Base-by-base conservation (phyloP, 1,139 yeast species). In the Kodamaea fungicola region DNA sequence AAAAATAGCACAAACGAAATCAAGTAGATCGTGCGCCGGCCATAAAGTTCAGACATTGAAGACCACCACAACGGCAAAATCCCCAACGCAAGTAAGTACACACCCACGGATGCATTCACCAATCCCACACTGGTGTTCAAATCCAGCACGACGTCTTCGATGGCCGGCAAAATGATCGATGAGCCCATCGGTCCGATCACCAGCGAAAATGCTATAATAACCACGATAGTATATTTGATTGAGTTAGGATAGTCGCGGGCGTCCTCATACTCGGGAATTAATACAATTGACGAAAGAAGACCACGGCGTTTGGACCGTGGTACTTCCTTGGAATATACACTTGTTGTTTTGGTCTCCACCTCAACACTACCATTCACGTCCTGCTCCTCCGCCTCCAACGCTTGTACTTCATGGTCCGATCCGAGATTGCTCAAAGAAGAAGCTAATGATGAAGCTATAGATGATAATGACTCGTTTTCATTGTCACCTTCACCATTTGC, bases 121-220 rank as follows among this genome's bases (percentile, higher is more conserved):
- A 76, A 67, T 21, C 80, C 64, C 2, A 71, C 72, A 4, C 76
- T 53, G 0, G 95, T 82, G 35, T 81, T 34, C 25, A 86, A 64
- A 22, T 76, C 78, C 0, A 43, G 42, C 4, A 74, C 74, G 30
- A 87, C 74, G 41, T 80, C 76, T 33, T 76, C 75, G 32, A 86
- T 76, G 0, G 94, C 94, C 0, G 96, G 96, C 37, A 85, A 72
- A 57, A 87, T 70, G 42, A 88, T 84, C 1, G 92, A 81, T 1
- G 95, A 83, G n/a, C 95, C 95, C 90, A 88, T 83, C 7, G 96
- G 96, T 0, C 95, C 96, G 35, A 85, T 74, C 55, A 83, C 66
- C 2, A 90, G 86, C 4, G 92, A 89, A 42, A 76, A 65, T 0
- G 94, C 90, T 30, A 86, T 77, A 22, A 84, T 64, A 25, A 75